phyloP scores from a whole-genome alignment of 1,284 basidiomycete genomes.

The Sporisorium exsertum region DNA sequence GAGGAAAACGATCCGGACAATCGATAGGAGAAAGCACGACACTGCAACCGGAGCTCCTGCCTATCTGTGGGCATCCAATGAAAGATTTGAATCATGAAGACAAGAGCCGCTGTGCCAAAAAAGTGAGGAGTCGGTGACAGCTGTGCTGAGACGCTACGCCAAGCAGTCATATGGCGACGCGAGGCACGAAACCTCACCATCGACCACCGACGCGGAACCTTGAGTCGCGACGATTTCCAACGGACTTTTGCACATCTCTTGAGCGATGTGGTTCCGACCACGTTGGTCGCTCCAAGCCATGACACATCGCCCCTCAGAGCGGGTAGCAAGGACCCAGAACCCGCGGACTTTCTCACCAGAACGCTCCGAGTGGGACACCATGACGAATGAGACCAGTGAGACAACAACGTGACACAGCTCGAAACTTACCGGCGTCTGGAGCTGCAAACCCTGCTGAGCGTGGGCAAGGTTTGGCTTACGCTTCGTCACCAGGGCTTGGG shows the following conservation, averaged over 20 bases:
- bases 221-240: not conserved
- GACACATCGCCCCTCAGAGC: not conserved
- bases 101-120: not conserved
- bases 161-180: conserved; percentile 5
- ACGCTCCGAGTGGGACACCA: conserved; percentile 3
- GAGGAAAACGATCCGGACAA: not conserved
- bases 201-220: conserved; percentile 7
- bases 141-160: not conserved
- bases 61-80: not conserved
- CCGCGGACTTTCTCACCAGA: not conserved
- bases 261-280: not conserved
- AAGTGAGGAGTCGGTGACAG: not conserved
- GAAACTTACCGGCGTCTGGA: conserved; percentile 29
- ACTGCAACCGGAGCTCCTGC: not conserved
- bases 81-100: not conserved
- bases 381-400: not conserved
- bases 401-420: not conserved
- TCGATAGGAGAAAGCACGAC: not conserved
- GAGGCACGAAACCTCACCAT: not conserved
- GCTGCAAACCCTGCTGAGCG: conserved; percentile 6
- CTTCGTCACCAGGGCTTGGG: not conserved
- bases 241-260: not conserved
- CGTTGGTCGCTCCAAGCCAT: not conserved
- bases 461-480: conserved; percentile 27
- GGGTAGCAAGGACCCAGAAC: not conserved